Evolutionary conservation across 2,329 filamentous ascomycete genomes (phyloP).

Genomic region (Phoma sp.): DNA sequence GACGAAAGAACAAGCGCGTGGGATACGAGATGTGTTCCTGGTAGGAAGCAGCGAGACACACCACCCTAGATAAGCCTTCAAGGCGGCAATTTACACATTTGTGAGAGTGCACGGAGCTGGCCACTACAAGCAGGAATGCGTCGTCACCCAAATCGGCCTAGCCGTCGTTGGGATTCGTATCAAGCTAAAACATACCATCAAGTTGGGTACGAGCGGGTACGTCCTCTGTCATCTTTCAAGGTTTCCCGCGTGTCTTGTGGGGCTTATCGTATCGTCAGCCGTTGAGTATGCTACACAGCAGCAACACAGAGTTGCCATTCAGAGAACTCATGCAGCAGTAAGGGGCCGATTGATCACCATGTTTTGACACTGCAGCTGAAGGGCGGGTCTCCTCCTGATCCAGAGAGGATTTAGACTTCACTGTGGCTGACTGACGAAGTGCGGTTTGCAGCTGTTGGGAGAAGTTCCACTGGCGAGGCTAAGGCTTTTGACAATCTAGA

Average conservation of each 20-base stretch:
- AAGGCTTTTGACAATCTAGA: neutral
- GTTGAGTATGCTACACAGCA: neutral
- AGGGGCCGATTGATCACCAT: neutral
- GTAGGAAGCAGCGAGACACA: neutral
- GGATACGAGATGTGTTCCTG: neutral
- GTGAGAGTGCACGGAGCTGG: too few relatives aligned
- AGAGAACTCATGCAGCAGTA: neutral
- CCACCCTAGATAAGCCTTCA: neutral
- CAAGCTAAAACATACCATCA: neutral
- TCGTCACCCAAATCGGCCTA: neutral
- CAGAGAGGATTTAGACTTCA: neutral
- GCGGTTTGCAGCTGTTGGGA: too few relatives aligned
- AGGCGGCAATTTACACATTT: neutral
- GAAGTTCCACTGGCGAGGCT: too few relatives aligned
- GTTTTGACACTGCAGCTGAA: neutral
- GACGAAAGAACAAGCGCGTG: neutral
- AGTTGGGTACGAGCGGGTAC: neutral
- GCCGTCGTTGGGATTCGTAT: neutral
- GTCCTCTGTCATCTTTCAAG: neutral
- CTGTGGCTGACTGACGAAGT: too few relatives aligned
- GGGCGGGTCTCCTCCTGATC: neutral
- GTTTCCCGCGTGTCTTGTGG: neutral
- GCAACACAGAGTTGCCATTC: neutral
- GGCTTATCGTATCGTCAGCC: neutral
- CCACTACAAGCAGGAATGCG: neutral